Evolutionary conservation across 116 monocot genomes (phyloP).

Genomic region (Papilionanthe hybrid): DNA sequence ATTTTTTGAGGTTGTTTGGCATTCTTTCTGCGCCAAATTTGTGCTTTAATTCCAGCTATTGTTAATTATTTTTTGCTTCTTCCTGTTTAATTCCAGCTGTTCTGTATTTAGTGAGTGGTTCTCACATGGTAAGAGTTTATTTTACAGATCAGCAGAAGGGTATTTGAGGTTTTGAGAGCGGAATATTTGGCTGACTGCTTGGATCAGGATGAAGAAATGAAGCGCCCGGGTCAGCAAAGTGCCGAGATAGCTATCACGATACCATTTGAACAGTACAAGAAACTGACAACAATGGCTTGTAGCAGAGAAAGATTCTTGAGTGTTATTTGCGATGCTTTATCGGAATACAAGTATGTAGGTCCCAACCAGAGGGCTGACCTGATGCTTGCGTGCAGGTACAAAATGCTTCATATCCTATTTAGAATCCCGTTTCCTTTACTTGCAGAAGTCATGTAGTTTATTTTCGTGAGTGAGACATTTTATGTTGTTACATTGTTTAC

Average conservation of each 20-base stretch:
- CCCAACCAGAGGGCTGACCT: conserved; percentile 55
- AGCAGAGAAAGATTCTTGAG: conserved; percentile 31
- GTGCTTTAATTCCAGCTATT: not conserved
- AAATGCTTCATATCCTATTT: not conserved
- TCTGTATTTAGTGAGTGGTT: not conserved
- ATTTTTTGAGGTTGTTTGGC: not conserved
- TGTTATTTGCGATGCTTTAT: conserved; percentile 37
- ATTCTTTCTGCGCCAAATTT: not conserved
- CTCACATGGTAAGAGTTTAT: not conserved
- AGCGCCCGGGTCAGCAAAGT: not conserved
- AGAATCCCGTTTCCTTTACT: not conserved
- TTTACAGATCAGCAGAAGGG: conserved; percentile 49
- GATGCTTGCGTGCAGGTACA: conserved; percentile 54
- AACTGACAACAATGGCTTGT: conserved; percentile 33
- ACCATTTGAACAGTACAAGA: conserved; percentile 50
- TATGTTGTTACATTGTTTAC: not conserved
- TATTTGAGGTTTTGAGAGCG: conserved; percentile 35
- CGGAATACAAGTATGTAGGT: conserved; percentile 48
- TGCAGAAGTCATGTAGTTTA: not conserved
- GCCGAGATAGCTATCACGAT: conserved; percentile 9
- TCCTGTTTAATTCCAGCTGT: not conserved
- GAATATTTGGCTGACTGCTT: conserved; percentile 15
- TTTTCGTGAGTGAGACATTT: not conserved
- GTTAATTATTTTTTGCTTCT: not conserved
- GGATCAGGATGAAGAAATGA: not conserved